Evolutionary conservation across 441 rosid genomes (phyloP), one percentile per base, ranked within the genome.

Genomic region (Breynia disticha): DNA sequence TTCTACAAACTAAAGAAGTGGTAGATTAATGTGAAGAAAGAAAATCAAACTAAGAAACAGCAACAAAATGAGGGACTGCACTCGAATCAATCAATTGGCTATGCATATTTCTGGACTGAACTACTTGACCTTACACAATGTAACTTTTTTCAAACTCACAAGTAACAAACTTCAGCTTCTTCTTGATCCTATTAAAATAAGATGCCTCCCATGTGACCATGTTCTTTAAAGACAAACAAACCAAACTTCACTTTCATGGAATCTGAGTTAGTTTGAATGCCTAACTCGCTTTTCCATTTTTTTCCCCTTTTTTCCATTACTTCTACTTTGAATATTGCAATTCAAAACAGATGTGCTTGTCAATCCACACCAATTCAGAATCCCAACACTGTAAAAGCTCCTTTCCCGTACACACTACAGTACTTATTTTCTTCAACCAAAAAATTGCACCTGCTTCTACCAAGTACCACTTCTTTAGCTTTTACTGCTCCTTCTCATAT

Each of bases 121-220:
- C 35, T 28, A 9, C 35, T 28, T 9, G 1, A 9, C 35, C 35
- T 28, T 28, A 5, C 35, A n/a, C n/a, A n/a, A n/a, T n/a, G n/a
- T 28, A 4, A 4, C 35, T 28, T 28, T 28, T 28, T 28, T 28
- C 35, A 28, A 28, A 24, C 32, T 28, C 35, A 28, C 35, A 28
- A 28, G 35, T 28, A 5, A 28, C 35, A 41, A 41, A 41, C n/a
- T 41, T 15, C 13, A 11, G 44, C 13, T 41, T 15, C 10, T 41
- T 41, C 44, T 41, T 41, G 44, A 41, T 41, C 44, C 44, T 41
- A 15, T 41, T 41, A 41, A 41, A 41, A 41, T 41, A 41, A 41
- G n/a, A 41, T 4, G 44, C 44, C n/a, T 3, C n/a, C n/a, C 44
- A 41, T 41, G 44, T 41, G 44, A 41, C 44, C 4, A 41, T 41